Conservation (phyloP, 225 moss, liverwort and hornwort species). For the Anthoceros angustus region DNA sequence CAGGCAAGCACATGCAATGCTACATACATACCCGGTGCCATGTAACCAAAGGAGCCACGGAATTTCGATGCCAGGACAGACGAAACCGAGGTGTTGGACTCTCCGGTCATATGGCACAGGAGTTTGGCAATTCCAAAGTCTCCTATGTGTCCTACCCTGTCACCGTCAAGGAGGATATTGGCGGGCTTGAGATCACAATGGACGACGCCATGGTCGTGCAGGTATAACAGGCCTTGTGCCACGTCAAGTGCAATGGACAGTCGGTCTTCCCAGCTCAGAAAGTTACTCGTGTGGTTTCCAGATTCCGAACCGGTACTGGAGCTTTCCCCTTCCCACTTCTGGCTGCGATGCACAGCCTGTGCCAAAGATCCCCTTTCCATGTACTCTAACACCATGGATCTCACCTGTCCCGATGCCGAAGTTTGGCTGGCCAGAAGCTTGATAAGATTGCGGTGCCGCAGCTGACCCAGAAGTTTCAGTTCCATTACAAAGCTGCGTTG, state of each 20-base stretch:
- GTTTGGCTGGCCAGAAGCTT: background rate
- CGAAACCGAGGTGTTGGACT: background rate
- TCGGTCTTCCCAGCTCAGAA: background rate
- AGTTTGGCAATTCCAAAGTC: constrained; percentile 1
- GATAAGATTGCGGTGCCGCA: constrained; percentile 5
- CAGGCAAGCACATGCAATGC: background rate
- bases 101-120: background rate
- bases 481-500: background rate
- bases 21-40: background rate
- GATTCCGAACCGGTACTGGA: too few relatives aligned
- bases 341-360: background rate
- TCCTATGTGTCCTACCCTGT: background rate
- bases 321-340: background rate
- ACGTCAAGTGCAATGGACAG: background rate
- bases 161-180: background rate
- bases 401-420: background rate
- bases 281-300: background rate
- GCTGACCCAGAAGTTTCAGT: background rate
- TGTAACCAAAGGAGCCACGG: background rate
- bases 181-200: constrained; percentile 1
- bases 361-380: background rate
- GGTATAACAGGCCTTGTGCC: background rate
- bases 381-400: background rate
- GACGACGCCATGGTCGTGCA: background rate
- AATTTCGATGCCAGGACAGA: background rate